Evolutionary conservation across 495 filamentous ascomycete genomes (phyloP), one percentile per base, ranked within the genome.

Genomic region (Penicillium lividum): DNA sequence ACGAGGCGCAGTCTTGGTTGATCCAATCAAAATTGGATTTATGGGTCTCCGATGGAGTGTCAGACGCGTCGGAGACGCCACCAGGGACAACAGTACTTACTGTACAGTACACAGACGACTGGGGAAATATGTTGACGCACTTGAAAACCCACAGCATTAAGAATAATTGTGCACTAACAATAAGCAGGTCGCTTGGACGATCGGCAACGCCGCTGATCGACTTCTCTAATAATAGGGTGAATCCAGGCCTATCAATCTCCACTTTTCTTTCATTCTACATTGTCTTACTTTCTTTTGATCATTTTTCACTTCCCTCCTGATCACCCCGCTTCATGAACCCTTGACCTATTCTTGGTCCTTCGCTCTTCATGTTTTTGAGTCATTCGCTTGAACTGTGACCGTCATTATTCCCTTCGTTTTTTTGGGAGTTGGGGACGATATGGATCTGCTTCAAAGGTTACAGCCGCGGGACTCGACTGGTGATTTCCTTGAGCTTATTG

Each of bases 401-500:
- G 40, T 54, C 40, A 40, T 51, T 18, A 22, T 8, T 34, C 22
- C 51, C 34, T 38, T 45, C 66, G 65, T 64, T 51, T 67, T 38
- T 59, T 55, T 45, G 44, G 62, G 45, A 6, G 28, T 33, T 33
- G 47, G 57, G 57, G 54, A 50, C 61, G 66, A 55, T 33, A 76
- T 76, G 72, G 62, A 75, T 68, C 53, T 54, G 66, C 68, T 56
- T 56, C 59, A 63, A 65, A 65, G 34, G 64, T 65, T 70, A 33
- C 36, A 59, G 57, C 47, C 44, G 29, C 59, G 64, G 45, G 61
- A 49, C 29, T 60, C 56, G 29, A 60, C 74, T 15, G 68, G 77
- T 25, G 59, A 77, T 50, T 77, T 82, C 53, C 65, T 82, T 45
- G 64, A 73, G 31, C 72, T 82, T 43, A 77, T 83, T 31, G 66